These are phyloP conservation scores for Hymenotorrendiella dingleyae DNA, from an alignment of 2,329 filamentous ascomycete species.

Conservation along the genomic window DNA sequence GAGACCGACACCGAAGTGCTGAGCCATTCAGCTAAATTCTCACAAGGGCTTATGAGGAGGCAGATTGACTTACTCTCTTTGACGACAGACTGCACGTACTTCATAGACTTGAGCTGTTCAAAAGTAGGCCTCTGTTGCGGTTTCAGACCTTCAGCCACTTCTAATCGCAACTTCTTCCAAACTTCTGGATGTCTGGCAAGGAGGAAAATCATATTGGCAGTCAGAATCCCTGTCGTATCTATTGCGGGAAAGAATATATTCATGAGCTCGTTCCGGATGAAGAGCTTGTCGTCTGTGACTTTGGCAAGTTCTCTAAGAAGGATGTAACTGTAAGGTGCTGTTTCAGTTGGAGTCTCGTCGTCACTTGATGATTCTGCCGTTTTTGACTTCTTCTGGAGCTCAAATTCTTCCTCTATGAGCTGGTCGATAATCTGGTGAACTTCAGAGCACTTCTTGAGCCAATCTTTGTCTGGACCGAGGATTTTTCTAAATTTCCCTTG, in stretches of 20 bases:
- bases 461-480: constrained; percentile 9
- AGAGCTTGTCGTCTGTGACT: constrained; percentile 35
- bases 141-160: constrained; percentile 33
- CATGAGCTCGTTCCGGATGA: constrained; percentile 30
- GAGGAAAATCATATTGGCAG: constrained; percentile 42
- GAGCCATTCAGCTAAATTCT: constrained; percentile 24
- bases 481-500: constrained; percentile 5
- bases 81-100: constrained; percentile 48
- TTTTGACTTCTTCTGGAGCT: not conserved
- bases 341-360: constrained; percentile 25
- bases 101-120: constrained; percentile 43
- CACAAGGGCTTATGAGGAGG: not conserved
- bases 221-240: constrained; percentile 32
- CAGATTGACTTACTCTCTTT: constrained; percentile 44
- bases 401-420: constrained; percentile 11
- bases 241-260: constrained; percentile 33
- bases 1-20: not conserved
- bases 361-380: not conserved
- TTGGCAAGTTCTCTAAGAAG: constrained; percentile 43
- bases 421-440: constrained; percentile 11
- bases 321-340: constrained; percentile 28
- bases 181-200: constrained; percentile 41
- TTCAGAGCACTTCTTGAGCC: constrained; percentile 5
- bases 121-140: constrained; percentile 41
- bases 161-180: constrained; percentile 37